Percentiles rank a stretch among this genome's conserved stretches.
phyloP scores from a whole-genome alignment of 371 early-diverging fungal genomes.

The Mortierella sp. region DNA sequence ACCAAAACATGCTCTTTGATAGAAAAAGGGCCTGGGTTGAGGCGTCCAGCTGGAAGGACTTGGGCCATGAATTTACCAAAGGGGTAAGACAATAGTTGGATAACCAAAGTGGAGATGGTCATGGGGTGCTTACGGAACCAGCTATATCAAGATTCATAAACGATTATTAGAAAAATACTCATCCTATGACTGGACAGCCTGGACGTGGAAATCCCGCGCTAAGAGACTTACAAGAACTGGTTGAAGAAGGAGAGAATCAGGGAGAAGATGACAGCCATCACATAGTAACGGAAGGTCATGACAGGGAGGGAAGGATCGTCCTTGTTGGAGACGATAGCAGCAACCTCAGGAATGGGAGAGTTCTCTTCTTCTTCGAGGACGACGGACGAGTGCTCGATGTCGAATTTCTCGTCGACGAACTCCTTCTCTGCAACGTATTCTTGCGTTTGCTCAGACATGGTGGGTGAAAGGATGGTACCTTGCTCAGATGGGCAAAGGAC shows the following conservation, averaged over 20 bases:
- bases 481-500: neutral
- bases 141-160: slow-evolving; percentile 10
- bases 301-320: slow-evolving; percentile 76
- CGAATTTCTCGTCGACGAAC: slow-evolving; percentile 29
- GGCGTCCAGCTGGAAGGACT: slow-evolving; percentile 59
- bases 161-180: neutral
- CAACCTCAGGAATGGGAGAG: slow-evolving; percentile 50
- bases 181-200: no score
- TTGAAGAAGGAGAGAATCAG: slow-evolving; percentile 71
- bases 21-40: slow-evolving; percentile 84
- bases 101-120: slow-evolving; percentile 66
- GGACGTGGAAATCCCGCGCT: neutral
- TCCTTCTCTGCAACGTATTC: slow-evolving; percentile 27
- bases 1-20: slow-evolving; percentile 85
- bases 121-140: slow-evolving; percentile 78
- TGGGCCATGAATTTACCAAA: slow-evolving; percentile 67
- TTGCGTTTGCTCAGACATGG: slow-evolving; percentile 28
- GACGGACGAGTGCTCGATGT: slow-evolving; percentile 27
- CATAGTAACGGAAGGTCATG: slow-evolving; percentile 80
- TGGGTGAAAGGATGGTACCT: neutral
- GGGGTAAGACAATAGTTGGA: slow-evolving; percentile 73
- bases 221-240: slow-evolving; percentile 62
- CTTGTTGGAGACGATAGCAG: slow-evolving; percentile 48
- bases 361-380: slow-evolving; percentile 39
- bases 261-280: slow-evolving; percentile 72